These are phyloP conservation scores for Thuja plicata DNA, from an alignment of 83 land plant species.

Conservation along the genomic window DNA sequence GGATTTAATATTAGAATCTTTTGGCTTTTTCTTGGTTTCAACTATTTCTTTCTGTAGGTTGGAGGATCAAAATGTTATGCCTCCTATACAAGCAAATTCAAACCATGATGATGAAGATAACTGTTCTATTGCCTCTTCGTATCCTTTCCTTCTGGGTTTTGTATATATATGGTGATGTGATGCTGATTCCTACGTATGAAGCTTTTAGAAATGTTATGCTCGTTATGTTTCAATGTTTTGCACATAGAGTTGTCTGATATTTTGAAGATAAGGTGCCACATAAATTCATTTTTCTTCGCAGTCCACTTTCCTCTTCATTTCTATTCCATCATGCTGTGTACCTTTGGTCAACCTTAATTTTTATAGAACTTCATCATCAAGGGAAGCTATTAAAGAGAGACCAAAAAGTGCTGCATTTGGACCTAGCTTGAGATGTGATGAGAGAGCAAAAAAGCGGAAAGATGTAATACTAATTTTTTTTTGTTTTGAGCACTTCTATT, in stretches of 20 bases:
- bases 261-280: background rate
- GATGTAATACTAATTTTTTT: slow-evolving; percentile 41
- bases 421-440: slow-evolving; percentile 40
- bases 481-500: background rate
- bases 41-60: slow-evolving; percentile 21
- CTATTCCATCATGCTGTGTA: background rate
- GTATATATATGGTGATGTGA: background rate
- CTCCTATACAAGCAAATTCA: slow-evolving; percentile 16
- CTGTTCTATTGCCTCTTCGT: slow-evolving; percentile 24
- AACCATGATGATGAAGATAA: slow-evolving; percentile 18
- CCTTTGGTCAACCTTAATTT: slow-evolving; percentile 9
- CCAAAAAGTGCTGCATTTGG: background rate
- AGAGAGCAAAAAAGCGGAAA: slow-evolving; percentile 77
- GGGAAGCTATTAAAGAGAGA: background rate
- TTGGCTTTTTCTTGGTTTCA: background rate
- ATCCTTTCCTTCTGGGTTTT: slow-evolving; percentile 19
- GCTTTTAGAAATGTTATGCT: background rate
- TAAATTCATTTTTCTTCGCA: background rate
- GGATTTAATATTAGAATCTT: background rate
- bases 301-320: background rate
- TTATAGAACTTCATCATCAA: slow-evolving; percentile 7
- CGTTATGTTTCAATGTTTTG: background rate
- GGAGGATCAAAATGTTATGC: slow-evolving; percentile 24
- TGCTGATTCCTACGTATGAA: background rate
- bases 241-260: background rate